Conservation (phyloP, 495 filamentous ascomycete genomes). For the Penicillium atrosanguineum region DNA sequence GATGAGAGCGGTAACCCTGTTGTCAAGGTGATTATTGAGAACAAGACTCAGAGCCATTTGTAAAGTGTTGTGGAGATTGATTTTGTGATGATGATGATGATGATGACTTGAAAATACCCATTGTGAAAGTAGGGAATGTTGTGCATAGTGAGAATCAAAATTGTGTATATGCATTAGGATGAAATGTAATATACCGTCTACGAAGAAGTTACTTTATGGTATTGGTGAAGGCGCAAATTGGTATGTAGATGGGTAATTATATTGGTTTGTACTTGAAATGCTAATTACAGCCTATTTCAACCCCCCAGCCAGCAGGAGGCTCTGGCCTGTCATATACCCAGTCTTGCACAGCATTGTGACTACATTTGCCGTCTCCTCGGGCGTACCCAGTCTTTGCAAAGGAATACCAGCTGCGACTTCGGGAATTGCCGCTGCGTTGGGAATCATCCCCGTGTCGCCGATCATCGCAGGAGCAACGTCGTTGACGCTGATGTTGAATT, state of each 20-base stretch:
- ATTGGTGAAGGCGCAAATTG: not conserved
- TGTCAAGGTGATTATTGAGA: constrained; percentile 79
- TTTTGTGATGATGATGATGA: constrained; percentile 14
- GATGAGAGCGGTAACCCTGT: constrained; percentile 76
- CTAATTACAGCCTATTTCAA: constrained; percentile 36
- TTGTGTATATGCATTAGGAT: not conserved
- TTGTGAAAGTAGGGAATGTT: constrained; percentile 13
- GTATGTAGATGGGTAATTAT: not conserved
- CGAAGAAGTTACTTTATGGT: not conserved
- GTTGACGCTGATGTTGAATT: constrained; percentile 68
- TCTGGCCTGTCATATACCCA: constrained; percentile 68
- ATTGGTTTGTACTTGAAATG: constrained; percentile 1
- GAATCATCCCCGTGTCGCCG: constrained; percentile 64
- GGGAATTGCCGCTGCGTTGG: constrained; percentile 52
- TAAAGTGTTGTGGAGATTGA: constrained; percentile 1
- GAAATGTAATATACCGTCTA: not conserved
- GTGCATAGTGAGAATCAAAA: not conserved
- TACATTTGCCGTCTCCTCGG: constrained; percentile 65
- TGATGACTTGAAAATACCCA: constrained; percentile 28
- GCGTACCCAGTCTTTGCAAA: constrained; percentile 59
- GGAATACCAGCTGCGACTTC: constrained; percentile 58
- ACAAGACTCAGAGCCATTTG: constrained; percentile 3
- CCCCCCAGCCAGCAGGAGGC: constrained; percentile 56
- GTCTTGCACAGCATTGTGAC: constrained; percentile 66
- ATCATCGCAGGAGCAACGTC: constrained; percentile 77